Base-by-base conservation (phyloP, 441 rosid species). In the Aleurites moluccanus region DNA sequence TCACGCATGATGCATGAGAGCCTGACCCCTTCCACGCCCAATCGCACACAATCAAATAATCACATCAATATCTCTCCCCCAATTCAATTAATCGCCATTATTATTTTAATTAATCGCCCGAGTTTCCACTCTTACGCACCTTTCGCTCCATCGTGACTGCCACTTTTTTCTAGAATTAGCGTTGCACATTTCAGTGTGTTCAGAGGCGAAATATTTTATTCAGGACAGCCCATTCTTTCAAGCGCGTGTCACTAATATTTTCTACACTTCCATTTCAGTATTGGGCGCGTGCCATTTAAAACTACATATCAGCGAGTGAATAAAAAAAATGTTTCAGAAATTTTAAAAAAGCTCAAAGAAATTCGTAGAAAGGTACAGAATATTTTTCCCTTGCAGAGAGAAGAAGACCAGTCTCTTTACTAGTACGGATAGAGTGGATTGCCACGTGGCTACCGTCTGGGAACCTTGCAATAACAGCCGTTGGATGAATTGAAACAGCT, bases 1-100 rank as follows among this genome's bases (percentile, higher is more conserved):
- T 83, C 85, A 83, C 85, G 85, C 81, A 62, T 44, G 6, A 23
- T 47, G 14, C 83, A 44, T 83, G 83, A 80, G 28, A 47, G 3
- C 83, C 27, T 83, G 80, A 78, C 50, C 27, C 62, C 20, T 47
- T 70, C 78, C 75, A 56, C 42, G 67, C 76, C 62, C 63, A 47
- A 44, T 20, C 60, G 52, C 70, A 44, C 57, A 62, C 45, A 40
- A 33, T 50, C 76, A 60, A 62, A 74, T 77, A 64, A 69, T 76
- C 73, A 28, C 73, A 3, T 53, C 21, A 40, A 7, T 52, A 20
- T 21, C 59, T 6, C 13, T 16, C 33, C 11, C 57, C 23, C 57
- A 5, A 7, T 21, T 63, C 77, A 70, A 59, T n/a, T 18, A 67
- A 35, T 62, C 80, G 76, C 67, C 61, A 6, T 50, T 7, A 13